Evolutionary conservation across 2,329 filamentous ascomycete genomes (phyloP).

Genomic region (Diaporthe eres): DNA sequence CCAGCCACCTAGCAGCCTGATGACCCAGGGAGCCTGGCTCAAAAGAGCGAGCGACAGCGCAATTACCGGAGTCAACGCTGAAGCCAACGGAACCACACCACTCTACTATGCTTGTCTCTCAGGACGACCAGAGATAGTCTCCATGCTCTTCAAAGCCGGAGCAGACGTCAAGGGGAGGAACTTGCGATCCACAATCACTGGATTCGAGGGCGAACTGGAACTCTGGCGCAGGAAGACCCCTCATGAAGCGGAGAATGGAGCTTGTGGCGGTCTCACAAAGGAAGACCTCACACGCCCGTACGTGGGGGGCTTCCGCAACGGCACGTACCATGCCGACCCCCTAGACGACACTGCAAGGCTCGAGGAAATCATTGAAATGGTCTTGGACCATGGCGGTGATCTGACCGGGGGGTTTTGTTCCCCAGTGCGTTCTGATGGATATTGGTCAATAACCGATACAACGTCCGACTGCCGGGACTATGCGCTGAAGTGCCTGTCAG

Average conservation of each 20-base stretch:
- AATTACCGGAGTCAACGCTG: not conserved
- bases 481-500: not conserved
- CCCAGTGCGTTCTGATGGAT: not conserved
- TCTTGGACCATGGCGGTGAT: not conserved
- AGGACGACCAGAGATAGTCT: not conserved
- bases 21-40: not conserved
- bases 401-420: not conserved
- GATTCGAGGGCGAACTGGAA: not conserved
- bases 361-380: not conserved
- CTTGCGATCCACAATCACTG: not conserved
- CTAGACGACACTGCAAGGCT: not conserved
- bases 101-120: not conserved
- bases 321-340: not conserved
- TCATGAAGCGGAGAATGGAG: not conserved
- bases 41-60: not conserved
- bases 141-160: not conserved
- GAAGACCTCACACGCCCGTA: not conserved
- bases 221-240: not conserved
- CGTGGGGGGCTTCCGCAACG: not conserved
- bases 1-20: not conserved
- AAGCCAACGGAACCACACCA: not conserved
- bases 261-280: not conserved
- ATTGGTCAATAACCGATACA: slow-evolving; percentile 1
- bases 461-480: not conserved
- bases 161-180: not conserved